Conservation (phyloP, 202 grass and related monocot genomes). For the Saccharum hybrid region DNA sequence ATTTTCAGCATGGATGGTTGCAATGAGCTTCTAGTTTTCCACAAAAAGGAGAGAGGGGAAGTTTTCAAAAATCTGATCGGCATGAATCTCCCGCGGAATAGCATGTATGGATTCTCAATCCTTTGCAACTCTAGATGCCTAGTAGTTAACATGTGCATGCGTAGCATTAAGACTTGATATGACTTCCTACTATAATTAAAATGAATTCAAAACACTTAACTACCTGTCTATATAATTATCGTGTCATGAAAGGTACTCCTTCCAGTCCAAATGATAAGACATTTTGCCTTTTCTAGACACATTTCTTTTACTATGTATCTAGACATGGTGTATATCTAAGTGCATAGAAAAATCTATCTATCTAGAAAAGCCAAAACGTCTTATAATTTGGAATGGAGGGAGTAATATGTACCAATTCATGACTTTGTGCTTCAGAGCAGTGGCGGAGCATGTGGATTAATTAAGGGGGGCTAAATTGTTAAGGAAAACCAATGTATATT, state of each 20-base stretch:
- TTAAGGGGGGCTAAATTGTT: no score
- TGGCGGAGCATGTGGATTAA: no score
- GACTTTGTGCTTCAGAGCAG: constrained; percentile 1
- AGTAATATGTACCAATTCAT: constrained; percentile 26
- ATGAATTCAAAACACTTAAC: constrained; percentile 30
- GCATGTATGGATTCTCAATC: constrained; percentile 81
- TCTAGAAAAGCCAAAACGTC: neutral
- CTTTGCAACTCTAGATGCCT: constrained; percentile 35
- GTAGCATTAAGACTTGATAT: constrained; percentile 23
- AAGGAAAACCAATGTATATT: no score
- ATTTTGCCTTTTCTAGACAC: neutral
- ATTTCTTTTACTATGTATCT: no score
- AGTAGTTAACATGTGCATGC: constrained; percentile 36
- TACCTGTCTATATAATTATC: constrained; percentile 24
- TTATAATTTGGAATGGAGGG: neutral
- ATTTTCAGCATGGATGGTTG: constrained; percentile 99
- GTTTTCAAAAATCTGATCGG: constrained; percentile 90
- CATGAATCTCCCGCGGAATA: constrained; percentile 99
- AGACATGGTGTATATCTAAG: neutral
- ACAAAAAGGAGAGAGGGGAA: constrained; percentile 99
- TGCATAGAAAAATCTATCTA: neutral
- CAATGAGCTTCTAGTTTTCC: constrained; percentile 98
- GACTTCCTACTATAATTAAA: constrained; percentile 36
- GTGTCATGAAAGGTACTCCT: constrained; percentile 15
- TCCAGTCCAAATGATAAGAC: neutral